Percentiles rank a stretch among this genome's conserved stretches.
Conservation (phyloP, 179 eudicot genomes). For the Drosera spatulata region DNA sequence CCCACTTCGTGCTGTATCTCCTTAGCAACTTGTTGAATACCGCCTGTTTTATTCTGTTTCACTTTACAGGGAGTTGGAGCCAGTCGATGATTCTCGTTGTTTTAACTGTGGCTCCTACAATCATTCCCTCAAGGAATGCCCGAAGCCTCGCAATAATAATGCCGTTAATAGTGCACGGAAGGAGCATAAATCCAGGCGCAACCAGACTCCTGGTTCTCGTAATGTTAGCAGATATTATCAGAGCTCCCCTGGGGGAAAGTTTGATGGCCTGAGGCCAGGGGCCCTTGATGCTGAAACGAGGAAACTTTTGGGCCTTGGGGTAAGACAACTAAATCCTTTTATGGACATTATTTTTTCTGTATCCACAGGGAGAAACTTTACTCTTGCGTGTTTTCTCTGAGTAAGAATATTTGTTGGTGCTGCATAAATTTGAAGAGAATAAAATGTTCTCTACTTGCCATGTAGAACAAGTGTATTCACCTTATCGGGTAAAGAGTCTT, state of each 20-base stretch:
- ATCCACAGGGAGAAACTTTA: too few relatives aligned
- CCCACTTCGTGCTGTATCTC: not conserved
- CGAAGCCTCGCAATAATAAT: constrained; percentile 77
- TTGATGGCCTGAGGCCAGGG: constrained; percentile 84
- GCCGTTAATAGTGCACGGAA: constrained; percentile 89
- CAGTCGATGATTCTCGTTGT: constrained; percentile 73
- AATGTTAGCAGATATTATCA: constrained; percentile 75
- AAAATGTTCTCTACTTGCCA: too few relatives aligned
- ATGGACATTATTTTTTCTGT: not conserved
- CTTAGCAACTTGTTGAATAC: constrained; percentile 2
- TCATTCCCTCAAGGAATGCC: constrained; percentile 81
- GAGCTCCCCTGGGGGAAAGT: constrained; percentile 68
- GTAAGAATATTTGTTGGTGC: too few relatives aligned
- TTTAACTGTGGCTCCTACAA: constrained; percentile 90
- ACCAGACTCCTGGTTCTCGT: constrained; percentile 55
- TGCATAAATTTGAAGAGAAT: too few relatives aligned
- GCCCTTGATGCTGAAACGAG: constrained; percentile 75
- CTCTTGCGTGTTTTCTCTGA: too few relatives aligned
- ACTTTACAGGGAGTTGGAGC: constrained; percentile 42
- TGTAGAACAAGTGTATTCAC: too few relatives aligned
- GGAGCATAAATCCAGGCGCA: constrained; percentile 64
- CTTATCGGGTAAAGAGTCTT: too few relatives aligned
- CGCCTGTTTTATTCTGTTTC: constrained; percentile 1
- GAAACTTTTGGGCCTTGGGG: constrained; percentile 83
- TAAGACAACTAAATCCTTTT: constrained; percentile 13